These are phyloP conservation scores for Colletotrichum cereale DNA, from an alignment of 2,329 filamentous ascomycete genomes.

Conservation along the genomic window DNA sequence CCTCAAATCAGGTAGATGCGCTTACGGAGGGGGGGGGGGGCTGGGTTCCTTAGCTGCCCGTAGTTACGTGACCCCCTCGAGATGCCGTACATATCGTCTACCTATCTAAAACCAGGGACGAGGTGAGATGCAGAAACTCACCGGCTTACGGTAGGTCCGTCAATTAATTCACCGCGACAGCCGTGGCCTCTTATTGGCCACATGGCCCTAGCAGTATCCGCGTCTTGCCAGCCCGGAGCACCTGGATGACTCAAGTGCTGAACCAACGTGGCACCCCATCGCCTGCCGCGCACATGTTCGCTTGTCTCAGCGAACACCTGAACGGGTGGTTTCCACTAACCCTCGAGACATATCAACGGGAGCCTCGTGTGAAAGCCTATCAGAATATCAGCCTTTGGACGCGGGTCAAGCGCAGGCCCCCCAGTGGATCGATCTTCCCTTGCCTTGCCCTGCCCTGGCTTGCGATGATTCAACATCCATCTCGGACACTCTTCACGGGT, in stretches of 20 bases:
- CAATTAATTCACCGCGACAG: conserved; percentile 20
- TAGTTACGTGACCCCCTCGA: conserved; percentile 2
- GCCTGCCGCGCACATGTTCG: conserved; percentile 13
- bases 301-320: not conserved
- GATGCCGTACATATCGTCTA: not conserved
- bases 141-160: conserved; percentile 32
- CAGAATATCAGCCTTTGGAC: not conserved
- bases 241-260: conserved; percentile 26
- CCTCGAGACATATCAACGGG: not conserved
- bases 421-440: conserved; percentile 6
- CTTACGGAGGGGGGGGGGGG: not conserved
- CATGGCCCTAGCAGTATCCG: conserved; percentile 17
- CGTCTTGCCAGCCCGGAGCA: conserved; percentile 18
- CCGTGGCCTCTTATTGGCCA: conserved; percentile 24
- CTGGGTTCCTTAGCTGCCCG: not conserved
- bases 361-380: conserved; percentile 3
- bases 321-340: not conserved
- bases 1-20: not conserved
- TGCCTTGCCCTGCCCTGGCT: not conserved
- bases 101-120: conserved; percentile 5
- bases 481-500: conserved; percentile 1
- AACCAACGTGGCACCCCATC: conserved; percentile 21
- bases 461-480: not conserved
- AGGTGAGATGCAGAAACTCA: conserved; percentile 24
- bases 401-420: conserved; percentile 20